Conservation (phyloP, 2,329 filamentous ascomycete genomes). For the Exophiala phaeomuriformis region DNA sequence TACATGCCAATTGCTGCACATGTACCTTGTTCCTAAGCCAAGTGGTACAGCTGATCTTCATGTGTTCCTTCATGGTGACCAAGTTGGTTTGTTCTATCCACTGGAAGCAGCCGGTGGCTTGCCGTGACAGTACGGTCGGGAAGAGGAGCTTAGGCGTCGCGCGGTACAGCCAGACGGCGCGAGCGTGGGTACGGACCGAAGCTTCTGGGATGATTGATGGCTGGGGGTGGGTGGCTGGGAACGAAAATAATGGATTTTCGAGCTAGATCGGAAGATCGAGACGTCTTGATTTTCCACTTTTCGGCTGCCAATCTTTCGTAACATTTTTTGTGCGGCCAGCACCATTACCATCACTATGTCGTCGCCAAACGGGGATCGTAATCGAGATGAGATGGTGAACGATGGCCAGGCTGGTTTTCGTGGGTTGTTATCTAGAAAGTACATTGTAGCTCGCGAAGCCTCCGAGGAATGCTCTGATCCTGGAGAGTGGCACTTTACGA, state of each 20-base stretch:
- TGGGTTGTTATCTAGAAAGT: too few relatives aligned
- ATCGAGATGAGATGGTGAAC: too few relatives aligned
- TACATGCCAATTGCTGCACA: too few relatives aligned
- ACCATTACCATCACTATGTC: not conserved
- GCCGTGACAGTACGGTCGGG: conserved; percentile 8
- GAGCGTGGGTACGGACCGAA: conserved; percentile 23
- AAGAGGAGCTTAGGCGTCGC: conserved; percentile 16
- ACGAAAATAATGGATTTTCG: not conserved
- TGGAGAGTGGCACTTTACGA: not conserved
- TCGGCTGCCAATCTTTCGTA: not conserved
- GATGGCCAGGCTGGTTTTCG: too few relatives aligned
- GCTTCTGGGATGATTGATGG: conserved; percentile 13
- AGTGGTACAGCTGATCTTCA: not conserved
- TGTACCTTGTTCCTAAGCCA: too few relatives aligned
- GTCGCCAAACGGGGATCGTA: not conserved
- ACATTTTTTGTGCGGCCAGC: not conserved
- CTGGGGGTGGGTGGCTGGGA: conserved; percentile 16
- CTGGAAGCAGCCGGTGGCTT: conserved; percentile 6
- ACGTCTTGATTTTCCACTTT: not conserved
- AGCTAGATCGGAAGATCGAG: not conserved
- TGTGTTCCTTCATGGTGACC: not conserved
- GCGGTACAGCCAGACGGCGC: conserved; percentile 15
- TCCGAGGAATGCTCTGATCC: too few relatives aligned
- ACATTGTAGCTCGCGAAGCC: too few relatives aligned
- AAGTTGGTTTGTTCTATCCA: conserved; percentile 5